Conservation (phyloP, 2,329 filamentous ascomycete genomes). For the Aspergillus novoparasiticus region DNA sequence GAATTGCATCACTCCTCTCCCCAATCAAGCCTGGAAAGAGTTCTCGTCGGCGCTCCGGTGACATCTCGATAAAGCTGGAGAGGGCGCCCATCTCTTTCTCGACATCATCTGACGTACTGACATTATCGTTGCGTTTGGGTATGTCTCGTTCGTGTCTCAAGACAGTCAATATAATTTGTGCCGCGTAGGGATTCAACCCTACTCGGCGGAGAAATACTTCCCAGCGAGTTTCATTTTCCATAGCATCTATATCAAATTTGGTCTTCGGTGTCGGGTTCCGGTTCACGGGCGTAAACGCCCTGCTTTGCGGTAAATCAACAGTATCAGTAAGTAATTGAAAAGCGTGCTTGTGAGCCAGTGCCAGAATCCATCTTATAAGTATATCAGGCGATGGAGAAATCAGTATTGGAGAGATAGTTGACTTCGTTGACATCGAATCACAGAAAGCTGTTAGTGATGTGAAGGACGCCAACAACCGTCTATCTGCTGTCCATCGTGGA, state of each 20-base stretch:
- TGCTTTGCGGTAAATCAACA: not conserved
- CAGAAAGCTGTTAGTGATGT: slow-evolving; percentile 29
- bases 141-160: slow-evolving; percentile 25
- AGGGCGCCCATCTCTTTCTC: not conserved
- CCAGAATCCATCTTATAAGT: slow-evolving; percentile 59
- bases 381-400: slow-evolving; percentile 32
- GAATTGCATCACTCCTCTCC: slow-evolving; percentile 53
- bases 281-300: slow-evolving; percentile 14
- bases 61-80: slow-evolving; percentile 61
- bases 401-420: slow-evolving; percentile 19
- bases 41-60: slow-evolving; percentile 49
- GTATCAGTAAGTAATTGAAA: slow-evolving; percentile 10
- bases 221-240: slow-evolving; percentile 65
- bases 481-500: slow-evolving; percentile 11
- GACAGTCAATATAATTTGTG: slow-evolving; percentile 60
- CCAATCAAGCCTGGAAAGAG: slow-evolving; percentile 58
- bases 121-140: not conserved
- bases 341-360: slow-evolving; percentile 53
- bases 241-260: slow-evolving; percentile 32
- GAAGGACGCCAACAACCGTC: slow-evolving; percentile 18
- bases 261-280: slow-evolving; percentile 11
- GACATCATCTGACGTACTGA: not conserved
- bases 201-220: slow-evolving; percentile 67
- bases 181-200: slow-evolving; percentile 72
- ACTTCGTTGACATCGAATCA: slow-evolving; percentile 17